Evolutionary conservation across 169 alveolate genomes (phyloP).

Genomic region (Theileria parva): DNA sequence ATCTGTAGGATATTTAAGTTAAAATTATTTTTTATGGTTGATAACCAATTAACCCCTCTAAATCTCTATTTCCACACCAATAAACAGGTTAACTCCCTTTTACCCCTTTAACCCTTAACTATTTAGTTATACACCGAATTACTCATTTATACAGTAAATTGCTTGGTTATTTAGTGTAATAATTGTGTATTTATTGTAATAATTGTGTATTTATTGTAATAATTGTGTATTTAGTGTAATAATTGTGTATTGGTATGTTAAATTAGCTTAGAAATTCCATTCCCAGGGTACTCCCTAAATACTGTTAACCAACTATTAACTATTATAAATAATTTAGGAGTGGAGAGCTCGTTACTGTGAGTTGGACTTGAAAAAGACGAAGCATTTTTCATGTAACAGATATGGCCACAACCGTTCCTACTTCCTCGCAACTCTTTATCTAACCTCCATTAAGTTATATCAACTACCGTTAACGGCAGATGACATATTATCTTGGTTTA

Average conservation of each 20-base stretch:
- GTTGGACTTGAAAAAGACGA: conserved; percentile 59
- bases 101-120: too few relatives aligned
- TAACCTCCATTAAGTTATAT: conserved; percentile 36
- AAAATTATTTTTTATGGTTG: conserved; percentile 10
- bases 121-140: too few relatives aligned
- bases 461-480: conserved; percentile 42
- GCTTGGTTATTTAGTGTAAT: too few relatives aligned
- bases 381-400: conserved; percentile 60
- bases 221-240: too few relatives aligned
- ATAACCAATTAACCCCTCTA: conserved; percentile 39
- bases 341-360: conserved; percentile 69
- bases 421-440: conserved; percentile 39
- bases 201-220: too few relatives aligned
- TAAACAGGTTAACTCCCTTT: too few relatives aligned
- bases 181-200: too few relatives aligned
- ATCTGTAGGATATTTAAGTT: conserved; percentile 2
- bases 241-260: too few relatives aligned
- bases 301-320: too few relatives aligned
- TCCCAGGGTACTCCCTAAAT: too few relatives aligned
- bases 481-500: conserved; percentile 33
- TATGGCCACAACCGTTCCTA: conserved; percentile 42
- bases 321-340: conserved; percentile 24
- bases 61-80: conserved; percentile 53
- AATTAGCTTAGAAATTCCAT: too few relatives aligned
- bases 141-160: too few relatives aligned